Evolutionary conservation across 345 rosid species (phyloP).

Genomic region (Arabis hirsuta): DNA sequence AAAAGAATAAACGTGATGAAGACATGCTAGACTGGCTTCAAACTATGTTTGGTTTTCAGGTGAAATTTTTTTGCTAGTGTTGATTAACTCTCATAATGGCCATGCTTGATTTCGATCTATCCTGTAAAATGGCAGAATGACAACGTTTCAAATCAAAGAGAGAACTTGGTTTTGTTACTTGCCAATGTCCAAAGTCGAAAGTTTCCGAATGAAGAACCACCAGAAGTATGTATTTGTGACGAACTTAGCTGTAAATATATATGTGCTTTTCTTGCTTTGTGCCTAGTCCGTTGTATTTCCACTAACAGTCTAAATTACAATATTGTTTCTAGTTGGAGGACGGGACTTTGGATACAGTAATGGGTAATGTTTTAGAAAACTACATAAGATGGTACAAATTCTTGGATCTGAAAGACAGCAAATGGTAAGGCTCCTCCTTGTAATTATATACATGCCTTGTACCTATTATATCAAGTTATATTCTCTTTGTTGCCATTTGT

Average conservation of each 20-base stretch:
- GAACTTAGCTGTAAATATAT: background rate
- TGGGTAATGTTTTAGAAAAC: slow-evolving; percentile 63
- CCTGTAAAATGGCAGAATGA: slow-evolving; percentile 50
- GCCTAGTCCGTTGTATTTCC: slow-evolving; percentile 17
- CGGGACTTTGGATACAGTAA: slow-evolving; percentile 55
- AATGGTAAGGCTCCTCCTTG: slow-evolving; percentile 49
- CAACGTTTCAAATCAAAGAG: slow-evolving; percentile 65
- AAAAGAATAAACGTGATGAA: slow-evolving; percentile 52
- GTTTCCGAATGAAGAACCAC: slow-evolving; percentile 56
- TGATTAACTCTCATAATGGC: no score
- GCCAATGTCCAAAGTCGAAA: slow-evolving; percentile 61
- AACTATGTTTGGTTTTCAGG: slow-evolving; percentile 73
- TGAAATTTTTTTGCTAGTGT: slow-evolving; percentile 17
- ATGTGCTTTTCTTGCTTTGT: slow-evolving; percentile 5
- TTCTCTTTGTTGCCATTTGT: slow-evolving; percentile 12
- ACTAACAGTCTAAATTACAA: background rate
- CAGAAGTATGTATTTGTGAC: slow-evolving; percentile 48
- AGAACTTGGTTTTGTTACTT: slow-evolving; percentile 65
- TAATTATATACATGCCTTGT: slow-evolving; percentile 12
- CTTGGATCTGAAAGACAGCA: slow-evolving; percentile 66
- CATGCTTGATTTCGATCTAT: slow-evolving; percentile 3
- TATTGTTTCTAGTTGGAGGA: slow-evolving; percentile 56
- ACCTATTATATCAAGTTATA: background rate
- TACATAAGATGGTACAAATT: slow-evolving; percentile 73
- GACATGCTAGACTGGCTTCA: slow-evolving; percentile 72